A percentile compares a stretch with the other conserved stretches of the same genome.
Conservation (phyloP, 2,329 filamentous ascomycete species). For the Fusarium pilosicola region DNA sequence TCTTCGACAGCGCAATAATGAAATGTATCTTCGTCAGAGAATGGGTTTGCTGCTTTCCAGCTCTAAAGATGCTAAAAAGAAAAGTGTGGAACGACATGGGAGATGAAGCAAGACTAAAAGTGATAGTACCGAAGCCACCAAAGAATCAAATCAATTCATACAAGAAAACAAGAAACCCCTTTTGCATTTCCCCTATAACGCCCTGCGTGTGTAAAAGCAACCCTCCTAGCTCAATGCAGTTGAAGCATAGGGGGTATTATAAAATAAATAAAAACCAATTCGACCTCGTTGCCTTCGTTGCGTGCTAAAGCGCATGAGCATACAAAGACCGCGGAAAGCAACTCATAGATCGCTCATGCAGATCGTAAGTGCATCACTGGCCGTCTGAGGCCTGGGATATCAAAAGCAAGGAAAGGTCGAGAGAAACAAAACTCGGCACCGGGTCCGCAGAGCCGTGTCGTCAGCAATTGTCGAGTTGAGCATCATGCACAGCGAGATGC, state of each 20-base stretch:
- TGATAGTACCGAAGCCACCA: slow-evolving; percentile 37
- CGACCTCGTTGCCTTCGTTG: slow-evolving; percentile 34
- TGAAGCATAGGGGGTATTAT: slow-evolving; percentile 25
- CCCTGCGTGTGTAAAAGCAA: slow-evolving; percentile 48
- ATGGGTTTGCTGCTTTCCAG: slow-evolving; percentile 43
- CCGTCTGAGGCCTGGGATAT: slow-evolving; percentile 50
- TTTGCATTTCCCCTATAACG: slow-evolving; percentile 48
- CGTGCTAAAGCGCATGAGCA: slow-evolving; percentile 32
- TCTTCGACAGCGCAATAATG: slow-evolving; percentile 28
- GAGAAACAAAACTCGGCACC: slow-evolving; percentile 39
- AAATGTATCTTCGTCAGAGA: slow-evolving; percentile 42
- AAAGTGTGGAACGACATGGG: slow-evolving; percentile 37
- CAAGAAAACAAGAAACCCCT: slow-evolving; percentile 28
- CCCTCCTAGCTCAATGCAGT: slow-evolving; percentile 18
- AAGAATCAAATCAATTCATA: slow-evolving; percentile 31
- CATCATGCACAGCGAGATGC: slow-evolving; percentile 46
- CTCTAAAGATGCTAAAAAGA: slow-evolving; percentile 45
- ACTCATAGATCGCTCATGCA: slow-evolving; percentile 62
- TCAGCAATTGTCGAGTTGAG: slow-evolving; percentile 32
- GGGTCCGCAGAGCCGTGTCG: slow-evolving; percentile 10
- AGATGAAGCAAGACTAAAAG: slow-evolving; percentile 35
- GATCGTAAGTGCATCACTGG: slow-evolving; percentile 55
- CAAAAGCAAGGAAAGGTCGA: slow-evolving; percentile 48
- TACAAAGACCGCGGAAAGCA: slow-evolving; percentile 37
- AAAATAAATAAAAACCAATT: slow-evolving; percentile 36